Evolutionary conservation across 345 rosid genomes (phyloP), one percentile per base, ranked within the genome.

Genomic region (Eucalyptus pauciflora): DNA sequence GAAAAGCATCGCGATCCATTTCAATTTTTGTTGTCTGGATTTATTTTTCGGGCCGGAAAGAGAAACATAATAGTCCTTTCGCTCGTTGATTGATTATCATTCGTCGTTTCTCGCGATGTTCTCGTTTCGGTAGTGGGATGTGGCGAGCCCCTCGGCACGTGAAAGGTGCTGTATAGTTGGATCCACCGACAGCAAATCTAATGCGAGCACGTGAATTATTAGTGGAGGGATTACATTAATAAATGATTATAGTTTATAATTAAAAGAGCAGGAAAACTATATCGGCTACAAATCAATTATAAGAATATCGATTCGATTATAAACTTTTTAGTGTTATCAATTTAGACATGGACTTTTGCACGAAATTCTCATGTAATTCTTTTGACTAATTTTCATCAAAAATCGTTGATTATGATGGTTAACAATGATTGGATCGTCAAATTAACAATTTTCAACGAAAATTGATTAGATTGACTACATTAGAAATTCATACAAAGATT

Each of bases 281-380:
- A 76, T 76, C 8, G 1, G 2, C 20, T 6, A 10, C 10, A 18
- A 76, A 20, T 12, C 14, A 18, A 71, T 71, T 33, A 6, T 71
- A 37, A 5, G 0, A 10, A 37, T 37, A 10, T 18, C 1, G 0
- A 71, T 71, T 71, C 8, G 0, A 5, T 41, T 37, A 5, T 37
- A 3, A 15, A 37, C 0, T 5, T 37, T 10, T 20, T 4, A 41
- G 2, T 6, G 3, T 10, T 20, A 7, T 2, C 15, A 20, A 76
- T 76, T 5, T 10, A 76, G 2, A 3, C 0, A 3, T 71, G 10
- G 3, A 37, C 12, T 3, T 33, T 33, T 18, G 4, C 4, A 10
- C 0, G 0, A 18, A 10, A 10, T 37, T 71, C 2, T 10, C 37
- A 71, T 37, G 1, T 22, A 20, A 5, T 18, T 11, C 0, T 33